These are phyloP conservation scores for Darksidea phi DNA, from an alignment of 495 filamentous ascomycete genomes.

Conservation along the genomic window DNA sequence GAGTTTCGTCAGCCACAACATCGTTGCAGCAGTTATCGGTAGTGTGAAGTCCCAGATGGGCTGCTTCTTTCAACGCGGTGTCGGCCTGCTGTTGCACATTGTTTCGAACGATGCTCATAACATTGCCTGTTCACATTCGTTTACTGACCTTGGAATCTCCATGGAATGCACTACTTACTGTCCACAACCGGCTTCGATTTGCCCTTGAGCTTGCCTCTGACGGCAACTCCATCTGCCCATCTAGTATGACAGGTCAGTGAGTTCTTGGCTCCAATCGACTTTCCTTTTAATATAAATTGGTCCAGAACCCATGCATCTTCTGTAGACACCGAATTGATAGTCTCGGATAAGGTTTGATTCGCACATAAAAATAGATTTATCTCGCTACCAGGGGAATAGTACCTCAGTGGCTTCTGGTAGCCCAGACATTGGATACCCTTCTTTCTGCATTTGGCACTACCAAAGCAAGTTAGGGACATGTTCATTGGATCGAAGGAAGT, in stretches of 20 bases:
- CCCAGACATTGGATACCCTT: slow-evolving; percentile 29
- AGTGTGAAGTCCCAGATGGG: slow-evolving; percentile 7
- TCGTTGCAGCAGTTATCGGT: not conserved
- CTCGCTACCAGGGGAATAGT: not conserved
- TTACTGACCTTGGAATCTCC: not conserved
- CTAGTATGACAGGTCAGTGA: not conserved
- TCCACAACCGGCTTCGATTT: slow-evolving; percentile 28
- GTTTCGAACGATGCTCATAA: slow-evolving; percentile 20
- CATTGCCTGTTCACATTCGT: slow-evolving; percentile 12
- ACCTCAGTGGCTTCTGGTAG: slow-evolving; percentile 26
- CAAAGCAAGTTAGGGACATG: not conserved
- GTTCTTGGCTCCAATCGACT: no score
- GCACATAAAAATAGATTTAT: no score
- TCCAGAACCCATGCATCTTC: no score
- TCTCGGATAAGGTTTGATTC: not conserved
- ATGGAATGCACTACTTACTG: slow-evolving; percentile 15
- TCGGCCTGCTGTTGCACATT: slow-evolving; percentile 13
- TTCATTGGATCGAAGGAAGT: not conserved
- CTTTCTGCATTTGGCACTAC: slow-evolving; percentile 21
- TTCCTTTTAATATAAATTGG: no score
- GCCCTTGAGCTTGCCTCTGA: slow-evolving; percentile 26
- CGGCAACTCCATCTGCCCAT: slow-evolving; percentile 29
- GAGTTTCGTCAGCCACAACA: not conserved
- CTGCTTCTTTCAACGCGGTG: slow-evolving; percentile 20
- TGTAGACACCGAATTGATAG: no score